Evolutionary conservation across 768 basidiomycete genomes (phyloP).

Genomic region (Termitomyces sp.): DNA sequence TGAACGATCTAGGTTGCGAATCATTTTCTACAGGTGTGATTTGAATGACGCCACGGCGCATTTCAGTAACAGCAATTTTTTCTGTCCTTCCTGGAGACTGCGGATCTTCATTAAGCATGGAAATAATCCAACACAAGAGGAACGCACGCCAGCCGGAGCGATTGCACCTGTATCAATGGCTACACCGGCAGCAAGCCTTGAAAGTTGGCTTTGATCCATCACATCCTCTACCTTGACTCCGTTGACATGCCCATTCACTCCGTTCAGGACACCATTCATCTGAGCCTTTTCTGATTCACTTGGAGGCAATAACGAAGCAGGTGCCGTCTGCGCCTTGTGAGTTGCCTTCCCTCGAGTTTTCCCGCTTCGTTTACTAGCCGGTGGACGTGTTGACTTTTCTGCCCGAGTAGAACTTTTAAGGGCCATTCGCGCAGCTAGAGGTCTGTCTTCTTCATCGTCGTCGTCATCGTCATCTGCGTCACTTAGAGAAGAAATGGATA

Average conservation of each 20-base stretch:
- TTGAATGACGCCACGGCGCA: conserved; percentile 79
- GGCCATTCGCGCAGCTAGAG: conserved; percentile 49
- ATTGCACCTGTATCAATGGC: conserved; percentile 40
- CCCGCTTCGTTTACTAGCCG: conserved; percentile 25
- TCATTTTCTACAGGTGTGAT: conserved; percentile 87
- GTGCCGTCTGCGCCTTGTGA: conserved; percentile 57
- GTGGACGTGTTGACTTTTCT: conserved; percentile 28
- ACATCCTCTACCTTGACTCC: conserved; percentile 75
- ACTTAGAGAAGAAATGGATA: conserved; percentile 54
- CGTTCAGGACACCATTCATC: conserved; percentile 42
- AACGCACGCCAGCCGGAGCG: conserved; percentile 45
- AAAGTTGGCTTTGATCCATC: conserved; percentile 76
- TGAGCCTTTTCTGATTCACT: conserved; percentile 36
- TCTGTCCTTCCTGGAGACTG: conserved; percentile 62
- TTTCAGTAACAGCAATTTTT: conserved; percentile 77
- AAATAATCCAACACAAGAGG: conserved; percentile 1
- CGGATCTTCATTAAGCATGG: neutral
- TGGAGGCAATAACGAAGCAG: conserved; percentile 37
- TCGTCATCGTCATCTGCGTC: conserved; percentile 46
- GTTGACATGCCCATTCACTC: conserved; percentile 43
- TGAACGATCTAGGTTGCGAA: conserved; percentile 65
- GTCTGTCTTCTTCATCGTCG: conserved; percentile 59
- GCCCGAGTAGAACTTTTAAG: conserved; percentile 26
- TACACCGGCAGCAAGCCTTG: conserved; percentile 76
- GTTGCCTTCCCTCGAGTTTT: conserved; percentile 59